phyloP scores from a whole-genome alignment of 1,284 basidiomycete genomes.

The Cryptococcus floricola region DNA sequence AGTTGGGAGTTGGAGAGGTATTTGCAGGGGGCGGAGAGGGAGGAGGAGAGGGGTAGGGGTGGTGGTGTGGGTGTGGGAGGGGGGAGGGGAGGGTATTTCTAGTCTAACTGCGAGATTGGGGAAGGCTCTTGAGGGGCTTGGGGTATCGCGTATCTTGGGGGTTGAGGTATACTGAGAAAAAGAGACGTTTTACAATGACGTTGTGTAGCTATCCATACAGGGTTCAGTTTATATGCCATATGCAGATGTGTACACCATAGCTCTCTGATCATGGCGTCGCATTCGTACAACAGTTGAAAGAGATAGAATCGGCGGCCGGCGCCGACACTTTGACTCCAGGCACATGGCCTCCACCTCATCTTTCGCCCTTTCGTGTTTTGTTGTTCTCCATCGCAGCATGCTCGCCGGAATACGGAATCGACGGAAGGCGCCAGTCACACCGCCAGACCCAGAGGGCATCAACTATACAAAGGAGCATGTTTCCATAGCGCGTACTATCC shows the following conservation, averaged over 20 bases:
- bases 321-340: too few relatives aligned
- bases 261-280: too few relatives aligned
- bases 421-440: slow-evolving; percentile 1
- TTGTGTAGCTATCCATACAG: too few relatives aligned
- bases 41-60: not conserved
- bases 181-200: not conserved
- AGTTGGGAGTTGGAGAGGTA: slow-evolving; percentile 26
- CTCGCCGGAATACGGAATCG: slow-evolving; percentile 9
- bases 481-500: slow-evolving; percentile 22
- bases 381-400: slow-evolving; percentile 11
- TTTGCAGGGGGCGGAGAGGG: slow-evolving; percentile 10
- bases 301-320: too few relatives aligned
- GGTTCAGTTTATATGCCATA: too few relatives aligned
- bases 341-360: not conserved
- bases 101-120: not conserved
- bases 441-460: slow-evolving; percentile 14
- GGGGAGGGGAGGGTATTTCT: not conserved
- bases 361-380: not conserved
- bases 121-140: not conserved
- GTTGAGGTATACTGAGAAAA: not conserved
- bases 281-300: too few relatives aligned
- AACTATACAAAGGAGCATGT: slow-evolving; percentile 32
- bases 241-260: too few relatives aligned
- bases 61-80: not conserved
- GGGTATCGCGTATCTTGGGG: not conserved